phyloP scores from a whole-genome alignment of 768 basidiomycete genomes.

The Suillus bovinus region DNA sequence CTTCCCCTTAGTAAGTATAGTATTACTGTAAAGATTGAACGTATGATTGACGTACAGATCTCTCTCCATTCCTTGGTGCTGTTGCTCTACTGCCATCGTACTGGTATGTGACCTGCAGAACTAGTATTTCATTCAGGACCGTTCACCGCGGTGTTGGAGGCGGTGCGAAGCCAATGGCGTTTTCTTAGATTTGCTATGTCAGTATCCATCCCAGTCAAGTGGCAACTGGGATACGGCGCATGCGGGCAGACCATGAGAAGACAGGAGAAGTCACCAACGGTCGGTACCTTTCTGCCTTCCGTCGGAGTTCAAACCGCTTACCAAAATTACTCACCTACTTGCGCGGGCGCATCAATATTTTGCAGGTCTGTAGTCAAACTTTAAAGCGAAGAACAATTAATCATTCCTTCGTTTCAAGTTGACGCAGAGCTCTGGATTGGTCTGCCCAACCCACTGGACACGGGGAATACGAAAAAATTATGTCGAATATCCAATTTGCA shows the following conservation, averaged over 20 bases:
- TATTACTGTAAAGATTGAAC: not conserved
- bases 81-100: not conserved
- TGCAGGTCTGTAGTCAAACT: too few relatives aligned
- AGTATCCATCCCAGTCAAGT: not conserved
- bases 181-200: not conserved
- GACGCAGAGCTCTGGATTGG: too few relatives aligned
- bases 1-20: not conserved
- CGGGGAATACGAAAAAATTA: too few relatives aligned
- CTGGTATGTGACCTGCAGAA: not conserved
- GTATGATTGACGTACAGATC: not conserved
- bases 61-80: not conserved
- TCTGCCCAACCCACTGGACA: too few relatives aligned
- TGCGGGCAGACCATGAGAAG: not conserved
- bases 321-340: not conserved
- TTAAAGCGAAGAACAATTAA: too few relatives aligned
- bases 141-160: not conserved
- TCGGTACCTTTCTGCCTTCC: not conserved
- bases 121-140: not conserved
- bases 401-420: not conserved
- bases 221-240: too few relatives aligned
- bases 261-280: not conserved
- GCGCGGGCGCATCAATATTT: too few relatives aligned
- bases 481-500: not conserved
- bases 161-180: not conserved
- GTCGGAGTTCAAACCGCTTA: not conserved